Evolutionary conservation across 345 rosid genomes (phyloP).

Genomic region (thale cress (Arabidopsis thaliana)): TAIR10.1 NC_003071.7:13391501-13392000

Average conservation of each 20-base stretch:
- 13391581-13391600: neutral
- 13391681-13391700: neutral
- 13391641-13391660: neutral
- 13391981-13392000: neutral
- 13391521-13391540: neutral
- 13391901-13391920: neutral
- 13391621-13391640: neutral
- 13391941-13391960: neutral
- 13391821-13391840: too few species aligned
- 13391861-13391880: too few species aligned
- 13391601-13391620: neutral
- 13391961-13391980: too few species aligned
- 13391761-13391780: too few species aligned
- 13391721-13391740: too few species aligned
- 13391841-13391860: too few species aligned
- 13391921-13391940: neutral
- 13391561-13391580: neutral
- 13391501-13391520: neutral
- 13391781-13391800: too few species aligned
- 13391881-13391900: too few species aligned
- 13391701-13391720: neutral
- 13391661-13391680: neutral
- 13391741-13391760: too few species aligned
- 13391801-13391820: too few species aligned
- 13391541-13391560: too few species aligned